These are phyloP conservation scores for Ambrosiella xylebori DNA, from an alignment of 2,329 filamentous ascomycete species.

Conservation along the genomic window DNA sequence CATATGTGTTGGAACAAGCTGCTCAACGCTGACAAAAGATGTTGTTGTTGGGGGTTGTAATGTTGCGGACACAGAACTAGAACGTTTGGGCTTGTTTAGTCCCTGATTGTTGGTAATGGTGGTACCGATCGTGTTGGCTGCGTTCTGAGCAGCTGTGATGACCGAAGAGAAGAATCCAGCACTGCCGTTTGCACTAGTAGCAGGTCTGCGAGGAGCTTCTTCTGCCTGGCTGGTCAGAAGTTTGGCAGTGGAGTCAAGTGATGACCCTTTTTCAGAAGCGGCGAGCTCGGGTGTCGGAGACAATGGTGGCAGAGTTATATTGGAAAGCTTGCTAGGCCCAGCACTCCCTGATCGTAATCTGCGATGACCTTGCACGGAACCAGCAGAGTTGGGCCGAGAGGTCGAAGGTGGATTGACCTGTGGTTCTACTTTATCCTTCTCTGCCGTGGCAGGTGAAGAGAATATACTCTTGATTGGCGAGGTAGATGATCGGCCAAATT, in stretches of 20 bases:
- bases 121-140: constrained; percentile 57
- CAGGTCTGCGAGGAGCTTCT: neutral
- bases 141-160: constrained; percentile 83
- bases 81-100: constrained; percentile 24
- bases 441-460: constrained; percentile 6
- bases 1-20: constrained; percentile 17
- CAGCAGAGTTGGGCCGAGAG: constrained; percentile 21
- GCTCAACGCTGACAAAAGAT: constrained; percentile 5
- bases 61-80: constrained; percentile 21
- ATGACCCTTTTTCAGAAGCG: neutral
- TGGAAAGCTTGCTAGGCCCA: constrained; percentile 76
- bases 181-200: constrained; percentile 21
- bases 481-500: constrained; percentile 15
- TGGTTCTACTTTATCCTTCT: neutral
- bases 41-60: constrained; percentile 15
- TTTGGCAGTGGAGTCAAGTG: neutral
- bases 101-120: constrained; percentile 47
- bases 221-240: neutral
- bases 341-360: constrained; percentile 18
- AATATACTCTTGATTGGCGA: constrained; percentile 13
- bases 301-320: constrained; percentile 50
- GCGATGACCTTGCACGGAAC: constrained; percentile 36
- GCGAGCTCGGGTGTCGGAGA: constrained; percentile 54
- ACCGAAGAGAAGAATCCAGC: constrained; percentile 85
- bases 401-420: constrained; percentile 1